A percentile compares a stretch with the other conserved stretches of the same genome.
Evolutionary conservation across 208 protist genomes (phyloP).

Genomic region (Tritrichomonas musculus): DNA sequence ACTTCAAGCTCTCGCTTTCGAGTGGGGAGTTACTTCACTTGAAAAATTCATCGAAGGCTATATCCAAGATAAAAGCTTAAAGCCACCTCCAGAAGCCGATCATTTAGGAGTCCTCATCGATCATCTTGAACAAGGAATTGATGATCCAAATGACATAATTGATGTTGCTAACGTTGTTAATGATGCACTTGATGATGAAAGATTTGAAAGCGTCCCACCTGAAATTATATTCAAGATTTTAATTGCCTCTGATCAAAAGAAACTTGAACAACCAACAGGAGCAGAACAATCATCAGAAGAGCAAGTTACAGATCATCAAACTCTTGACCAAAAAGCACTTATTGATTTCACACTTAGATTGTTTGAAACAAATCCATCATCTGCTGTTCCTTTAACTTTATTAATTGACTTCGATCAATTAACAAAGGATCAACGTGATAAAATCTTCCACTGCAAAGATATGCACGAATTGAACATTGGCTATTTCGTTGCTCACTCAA

Average conservation of each 20-base stretch:
- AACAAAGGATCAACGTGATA: not conserved
- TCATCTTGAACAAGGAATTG: not conserved
- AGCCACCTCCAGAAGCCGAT: not conserved
- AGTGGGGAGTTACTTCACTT: not conserved
- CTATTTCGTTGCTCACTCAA: not conserved
- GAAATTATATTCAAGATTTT: constrained; percentile 17
- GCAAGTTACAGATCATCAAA: not conserved
- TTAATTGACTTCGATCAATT: not conserved
- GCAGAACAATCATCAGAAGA: too few species aligned
- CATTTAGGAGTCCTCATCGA: not conserved
- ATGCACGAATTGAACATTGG: not conserved
- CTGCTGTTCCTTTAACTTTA: not conserved
- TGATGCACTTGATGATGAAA: not conserved
- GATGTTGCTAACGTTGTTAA: not conserved
- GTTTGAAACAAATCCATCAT: not conserved
- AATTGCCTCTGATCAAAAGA: not conserved
- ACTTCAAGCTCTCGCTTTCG: not conserved
- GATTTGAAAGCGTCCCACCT: not conserved
- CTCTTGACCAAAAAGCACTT: not conserved
- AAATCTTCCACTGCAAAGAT: not conserved
- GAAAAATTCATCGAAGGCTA: not conserved
- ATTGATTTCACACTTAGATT: not conserved
- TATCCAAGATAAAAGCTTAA: not conserved
- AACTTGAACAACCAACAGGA: not conserved
- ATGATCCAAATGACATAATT: not conserved